Conservation (phyloP, 2,329 filamentous ascomycete genomes). For the Fusarium annulatum region DNA sequence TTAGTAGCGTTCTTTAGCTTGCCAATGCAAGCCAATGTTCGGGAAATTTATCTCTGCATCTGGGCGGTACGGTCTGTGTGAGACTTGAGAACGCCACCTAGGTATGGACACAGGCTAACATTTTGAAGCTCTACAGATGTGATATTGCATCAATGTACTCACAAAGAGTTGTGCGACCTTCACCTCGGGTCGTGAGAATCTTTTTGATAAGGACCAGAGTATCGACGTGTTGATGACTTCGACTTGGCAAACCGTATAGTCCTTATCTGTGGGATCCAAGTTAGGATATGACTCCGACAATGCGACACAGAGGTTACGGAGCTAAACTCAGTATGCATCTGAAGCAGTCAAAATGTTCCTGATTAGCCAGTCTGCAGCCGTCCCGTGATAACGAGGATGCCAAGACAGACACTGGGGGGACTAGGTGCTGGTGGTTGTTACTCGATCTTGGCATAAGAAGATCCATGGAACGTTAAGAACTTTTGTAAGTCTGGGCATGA, state of each 20-base stretch:
- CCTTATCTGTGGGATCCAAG: conserved; percentile 28
- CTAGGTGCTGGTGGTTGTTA: conserved; percentile 1
- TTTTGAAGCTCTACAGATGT: background rate
- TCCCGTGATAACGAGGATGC: conserved; percentile 34
- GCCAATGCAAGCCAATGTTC: conserved; percentile 16
- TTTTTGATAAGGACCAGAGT: background rate
- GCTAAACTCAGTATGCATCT: conserved; percentile 22
- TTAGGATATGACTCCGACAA: conserved; percentile 27
- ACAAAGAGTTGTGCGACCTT: background rate
- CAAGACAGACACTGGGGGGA: conserved; percentile 20
- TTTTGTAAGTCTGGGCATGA: conserved; percentile 38
- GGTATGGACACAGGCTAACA: background rate
- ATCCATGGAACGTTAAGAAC: conserved; percentile 22
- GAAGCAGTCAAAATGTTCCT: conserved; percentile 4
- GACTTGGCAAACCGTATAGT: conserved; percentile 10
- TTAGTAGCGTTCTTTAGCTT: background rate
- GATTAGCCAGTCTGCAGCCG: conserved; percentile 11
- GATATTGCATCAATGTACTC: background rate
- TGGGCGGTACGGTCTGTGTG: background rate
- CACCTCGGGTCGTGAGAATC: background rate
- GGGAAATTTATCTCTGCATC: conserved; percentile 8
- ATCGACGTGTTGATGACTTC: conserved; percentile 3
- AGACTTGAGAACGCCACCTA: background rate
- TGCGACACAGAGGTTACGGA: conserved; percentile 5
- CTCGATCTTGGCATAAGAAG: conserved; percentile 22